phyloP scores from a whole-genome alignment of 495 filamentous ascomycete species.

The Xylaria nigripes region DNA sequence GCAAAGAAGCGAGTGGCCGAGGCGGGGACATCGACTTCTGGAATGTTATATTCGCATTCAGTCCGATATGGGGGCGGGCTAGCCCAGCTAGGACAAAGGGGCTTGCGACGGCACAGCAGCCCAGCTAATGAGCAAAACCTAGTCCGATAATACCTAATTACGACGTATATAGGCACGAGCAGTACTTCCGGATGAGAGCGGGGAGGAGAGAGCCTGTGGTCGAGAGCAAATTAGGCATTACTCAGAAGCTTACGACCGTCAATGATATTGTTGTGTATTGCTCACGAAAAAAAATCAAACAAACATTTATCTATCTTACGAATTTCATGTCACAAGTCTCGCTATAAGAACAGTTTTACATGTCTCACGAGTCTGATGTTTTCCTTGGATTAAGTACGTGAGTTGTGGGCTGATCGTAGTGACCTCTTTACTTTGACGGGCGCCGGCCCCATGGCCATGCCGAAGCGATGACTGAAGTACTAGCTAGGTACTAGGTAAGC shows the following conservation, averaged over 20 bases:
- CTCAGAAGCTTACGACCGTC: constrained; percentile 25
- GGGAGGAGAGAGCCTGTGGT: constrained; percentile 12
- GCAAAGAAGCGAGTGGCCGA: constrained; percentile 7
- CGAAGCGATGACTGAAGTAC: no score
- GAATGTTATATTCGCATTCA: constrained; percentile 12
- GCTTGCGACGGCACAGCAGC: constrained; percentile 12
- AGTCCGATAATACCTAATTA: constrained; percentile 33
- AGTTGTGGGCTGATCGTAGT: no score
- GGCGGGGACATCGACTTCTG: constrained; percentile 13
- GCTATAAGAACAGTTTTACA: neutral
- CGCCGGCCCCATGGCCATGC: no score
- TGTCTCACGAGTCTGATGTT: neutral
- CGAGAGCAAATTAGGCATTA: constrained; percentile 21
- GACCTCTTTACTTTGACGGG: no score
- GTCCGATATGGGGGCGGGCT: constrained; percentile 28
- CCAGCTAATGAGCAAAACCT: constrained; percentile 28
- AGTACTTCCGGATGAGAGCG: constrained; percentile 8
- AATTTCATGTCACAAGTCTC: neutral
- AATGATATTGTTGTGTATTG: constrained; percentile 26
- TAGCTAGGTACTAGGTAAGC: no score
- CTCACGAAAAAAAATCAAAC: constrained; percentile 12
- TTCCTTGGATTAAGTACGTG: no score
- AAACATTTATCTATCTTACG: neutral
- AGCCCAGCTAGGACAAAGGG: constrained; percentile 27
- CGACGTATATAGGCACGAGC: constrained; percentile 26